These are phyloP conservation scores for Prunus fruticosa DNA, from an alignment of 306 rosid species.

Conservation along the genomic window DNA sequence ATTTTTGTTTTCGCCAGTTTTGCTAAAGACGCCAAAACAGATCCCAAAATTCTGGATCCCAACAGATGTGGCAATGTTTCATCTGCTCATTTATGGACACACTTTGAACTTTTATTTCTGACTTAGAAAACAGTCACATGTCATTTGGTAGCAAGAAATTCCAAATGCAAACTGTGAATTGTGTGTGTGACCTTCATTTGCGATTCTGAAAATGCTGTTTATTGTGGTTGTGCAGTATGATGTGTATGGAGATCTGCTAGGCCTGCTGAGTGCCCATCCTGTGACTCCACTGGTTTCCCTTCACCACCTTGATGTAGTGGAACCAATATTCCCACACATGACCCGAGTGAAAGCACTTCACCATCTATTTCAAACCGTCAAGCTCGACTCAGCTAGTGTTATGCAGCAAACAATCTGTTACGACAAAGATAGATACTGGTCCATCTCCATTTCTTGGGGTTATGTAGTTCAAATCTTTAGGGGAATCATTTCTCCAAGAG, in stretches of 20 bases:
- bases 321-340: constrained; percentile 79
- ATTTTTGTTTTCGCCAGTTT: neutral
- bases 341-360: constrained; percentile 41
- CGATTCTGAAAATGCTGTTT: neutral
- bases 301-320: constrained; percentile 83
- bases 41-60: neutral
- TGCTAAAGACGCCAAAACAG: neutral
- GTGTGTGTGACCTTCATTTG: no score
- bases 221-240: constrained; percentile 63
- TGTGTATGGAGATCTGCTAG: constrained; percentile 78
- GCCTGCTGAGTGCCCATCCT: constrained; percentile 84
- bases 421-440: constrained; percentile 61
- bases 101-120: no score
- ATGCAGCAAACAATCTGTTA: constrained; percentile 95
- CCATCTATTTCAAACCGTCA: constrained; percentile 54
- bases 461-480: constrained; percentile 73
- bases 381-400: constrained; percentile 65
- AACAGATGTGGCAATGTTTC: neutral
- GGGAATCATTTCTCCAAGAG: constrained; percentile 79
- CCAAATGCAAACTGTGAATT: neutral
- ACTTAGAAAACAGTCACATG: no score
- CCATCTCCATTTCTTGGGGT: constrained; percentile 89
- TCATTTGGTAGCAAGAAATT: neutral
- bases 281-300: constrained; percentile 69
- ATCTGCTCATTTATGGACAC: neutral